Percentiles rank a stretch among this genome's conserved stretches.
Conservation (phyloP, 2,329 filamentous ascomycete genomes). For the Exophiala calicioides region DNA sequence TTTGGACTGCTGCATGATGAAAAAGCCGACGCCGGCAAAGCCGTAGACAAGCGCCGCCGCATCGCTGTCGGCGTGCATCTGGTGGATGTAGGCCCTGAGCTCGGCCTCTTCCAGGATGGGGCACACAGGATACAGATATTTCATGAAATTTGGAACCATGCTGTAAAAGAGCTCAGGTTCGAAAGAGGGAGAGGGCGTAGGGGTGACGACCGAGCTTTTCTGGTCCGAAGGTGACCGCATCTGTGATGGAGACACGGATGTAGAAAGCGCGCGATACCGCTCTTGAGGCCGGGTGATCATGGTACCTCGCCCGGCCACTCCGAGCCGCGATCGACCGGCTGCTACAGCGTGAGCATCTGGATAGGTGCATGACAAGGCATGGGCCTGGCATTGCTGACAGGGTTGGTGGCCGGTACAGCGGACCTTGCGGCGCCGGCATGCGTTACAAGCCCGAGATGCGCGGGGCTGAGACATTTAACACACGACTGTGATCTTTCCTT, state of each 20-base stretch:
- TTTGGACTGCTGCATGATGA: conserved; percentile 38
- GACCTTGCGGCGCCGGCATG: conserved; percentile 1
- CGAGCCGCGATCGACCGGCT: conserved; percentile 1
- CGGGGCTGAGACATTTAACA: no score
- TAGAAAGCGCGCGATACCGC: background rate
- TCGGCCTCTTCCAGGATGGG: conserved; percentile 49
- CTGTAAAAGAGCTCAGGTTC: conserved; percentile 36
- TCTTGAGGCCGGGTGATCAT: background rate
- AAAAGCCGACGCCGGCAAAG: conserved; percentile 49
- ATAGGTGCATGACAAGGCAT: background rate
- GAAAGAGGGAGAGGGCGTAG: background rate
- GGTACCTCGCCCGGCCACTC: background rate
- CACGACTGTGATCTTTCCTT: no score
- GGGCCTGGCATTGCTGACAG: conserved; percentile 1
- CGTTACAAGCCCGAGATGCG: background rate
- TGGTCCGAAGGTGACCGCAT: background rate
- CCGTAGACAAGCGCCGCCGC: conserved; percentile 47
- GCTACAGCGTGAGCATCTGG: background rate
- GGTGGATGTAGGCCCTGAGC: conserved; percentile 29
- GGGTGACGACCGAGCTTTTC: no score
- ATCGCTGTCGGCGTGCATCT: conserved; percentile 43
- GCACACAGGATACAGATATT: conserved; percentile 50
- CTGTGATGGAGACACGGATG: background rate
- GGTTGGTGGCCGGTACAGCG: conserved; percentile 2
- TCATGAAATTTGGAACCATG: conserved; percentile 48